Evolutionary conservation across 2,329 filamentous ascomycete species (phyloP).

Genomic region (Hymenoscyphus linearis): DNA sequence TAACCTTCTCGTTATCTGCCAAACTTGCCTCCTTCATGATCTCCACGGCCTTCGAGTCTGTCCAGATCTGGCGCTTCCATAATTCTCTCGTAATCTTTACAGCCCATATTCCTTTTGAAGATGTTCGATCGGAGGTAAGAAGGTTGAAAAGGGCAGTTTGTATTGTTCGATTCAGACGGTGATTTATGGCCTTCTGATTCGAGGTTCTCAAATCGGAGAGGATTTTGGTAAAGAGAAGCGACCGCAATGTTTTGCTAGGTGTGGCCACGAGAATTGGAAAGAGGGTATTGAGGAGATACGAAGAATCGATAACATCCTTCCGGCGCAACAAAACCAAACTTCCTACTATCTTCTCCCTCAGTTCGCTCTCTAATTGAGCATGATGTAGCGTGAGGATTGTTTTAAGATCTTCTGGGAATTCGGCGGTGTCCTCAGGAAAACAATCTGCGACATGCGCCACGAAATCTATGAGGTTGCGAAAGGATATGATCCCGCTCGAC

Average conservation of each 20-base stretch:
- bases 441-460: conserved; percentile 91
- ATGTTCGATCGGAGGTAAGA: conserved; percentile 77
- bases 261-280: conserved; percentile 93
- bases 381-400: conserved; percentile 78
- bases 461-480: conserved; percentile 89
- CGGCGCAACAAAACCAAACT: conserved; percentile 81
- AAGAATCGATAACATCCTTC: conserved; percentile 88
- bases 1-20: conserved; percentile 88
- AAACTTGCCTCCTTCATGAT: conserved; percentile 94
- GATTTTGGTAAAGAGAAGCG: conserved; percentile 84
- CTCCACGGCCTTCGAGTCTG: conserved; percentile 89
- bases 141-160: conserved; percentile 93
- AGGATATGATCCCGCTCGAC: conserved; percentile 71
- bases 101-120: conserved; percentile 87
- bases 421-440: conserved; percentile 73
- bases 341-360: conserved; percentile 91
- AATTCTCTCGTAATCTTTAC: conserved; percentile 92
- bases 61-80: conserved; percentile 96
- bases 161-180: conserved; percentile 86
- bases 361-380: conserved; percentile 71
- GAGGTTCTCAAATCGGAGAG: conserved; percentile 82
- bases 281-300: conserved; percentile 77
- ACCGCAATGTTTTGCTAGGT: conserved; percentile 81
- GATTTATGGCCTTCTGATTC: conserved; percentile 83
- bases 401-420: conserved; percentile 77